Percentiles rank a stretch among this genome's conserved stretches.
These are phyloP conservation scores for Meyerozyma carpophila DNA, from an alignment of 1,139 yeast genomes.

Conservation along the genomic window DNA sequence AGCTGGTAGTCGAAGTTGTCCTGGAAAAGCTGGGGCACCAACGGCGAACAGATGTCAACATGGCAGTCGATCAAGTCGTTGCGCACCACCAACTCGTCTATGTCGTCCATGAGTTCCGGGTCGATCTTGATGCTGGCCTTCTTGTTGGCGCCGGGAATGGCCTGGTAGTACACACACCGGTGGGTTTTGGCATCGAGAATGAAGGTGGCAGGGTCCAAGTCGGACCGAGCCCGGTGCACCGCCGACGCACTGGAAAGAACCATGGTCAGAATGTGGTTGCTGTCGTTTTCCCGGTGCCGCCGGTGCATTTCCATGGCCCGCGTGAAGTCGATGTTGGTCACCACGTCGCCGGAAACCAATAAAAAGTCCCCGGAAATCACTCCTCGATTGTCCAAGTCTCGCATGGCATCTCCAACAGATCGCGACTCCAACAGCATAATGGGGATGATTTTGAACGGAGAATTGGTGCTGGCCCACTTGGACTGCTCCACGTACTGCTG, in stretches of 20 bases:
- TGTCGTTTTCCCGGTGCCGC: constrained; percentile 64
- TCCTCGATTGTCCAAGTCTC: constrained; percentile 90
- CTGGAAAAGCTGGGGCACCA: constrained; percentile 91
- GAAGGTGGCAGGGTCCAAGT: constrained; percentile 77
- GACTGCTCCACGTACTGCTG: constrained; percentile 77
- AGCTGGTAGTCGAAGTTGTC: constrained; percentile 94
- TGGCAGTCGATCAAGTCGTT: constrained; percentile 95
- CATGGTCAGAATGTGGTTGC: constrained; percentile 92
- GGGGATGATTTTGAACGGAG: constrained; percentile 77
- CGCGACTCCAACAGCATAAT: constrained; percentile 83
- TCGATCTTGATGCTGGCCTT: constrained; percentile 63
- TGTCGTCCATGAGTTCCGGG: constrained; percentile 75
- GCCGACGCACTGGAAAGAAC: constrained; percentile 83
- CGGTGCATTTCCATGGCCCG: constrained; percentile 72
- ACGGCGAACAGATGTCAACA: constrained; percentile 91
- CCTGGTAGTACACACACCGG: constrained; percentile 80
- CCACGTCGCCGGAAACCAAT: constrained; percentile 89
- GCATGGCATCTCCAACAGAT: constrained; percentile 95
- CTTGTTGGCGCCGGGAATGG: constrained; percentile 50
- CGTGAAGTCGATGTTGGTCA: constrained; percentile 78
- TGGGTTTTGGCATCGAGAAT: constrained; percentile 68
- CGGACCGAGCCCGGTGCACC: constrained; percentile 77
- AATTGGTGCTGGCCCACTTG: constrained; percentile 68
- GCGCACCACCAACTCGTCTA: constrained; percentile 72
- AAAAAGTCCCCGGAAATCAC: constrained; percentile 84